Base-by-base conservation (phyloP, 768 basidiomycete genomes). In the Kockovaella imperatae region DNA sequence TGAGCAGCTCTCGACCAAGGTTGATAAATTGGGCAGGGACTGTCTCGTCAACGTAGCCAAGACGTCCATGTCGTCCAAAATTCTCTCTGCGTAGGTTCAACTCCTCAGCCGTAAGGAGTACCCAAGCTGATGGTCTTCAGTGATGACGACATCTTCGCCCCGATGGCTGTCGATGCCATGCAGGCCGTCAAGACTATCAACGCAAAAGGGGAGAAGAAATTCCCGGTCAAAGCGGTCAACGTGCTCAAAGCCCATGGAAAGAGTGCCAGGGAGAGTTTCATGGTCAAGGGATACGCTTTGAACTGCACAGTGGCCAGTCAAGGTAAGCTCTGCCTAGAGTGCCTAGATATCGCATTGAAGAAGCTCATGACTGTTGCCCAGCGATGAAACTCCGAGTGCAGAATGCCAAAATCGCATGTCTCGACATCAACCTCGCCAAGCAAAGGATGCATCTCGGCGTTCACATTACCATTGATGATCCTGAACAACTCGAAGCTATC, bases 161-260 rank as follows among this genome's bases (percentile, higher is more conserved):
- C 95, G 38, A 87, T 99, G 83, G 90, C 93, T 42, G 95, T 99
- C 13, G 91, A 97, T 58, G 95, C 95, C 24, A 97, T 99, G 89
- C 79, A 90, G 38, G 85, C 95, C 3, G 95, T 99, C 47, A 90
- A 83, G 75, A 90, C 89, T 5, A 81, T 87, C 62, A 97, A 97
- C 70, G 74, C 83, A 55, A 81, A 89, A 44, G 95, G 95, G 25
- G 95, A 99, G 69, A 83, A 86, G 67, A 97, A 96, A 73, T 99
- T 97, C 73, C 95, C 95, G 4, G 95, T 99, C 53, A 97, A 99
- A 74, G 95, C 95, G 4, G 95, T 99, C 56, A 99, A 99, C 67
- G 81, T 97, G 24, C 77, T 99, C 60, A 99, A 99, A 73, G 95
- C 95, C 2, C 95, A 99, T 60, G 95, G 95, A 45, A 83, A 81